Conservation (phyloP, 164 flowering plant genomes). For the Dillenia turbinata region DNA sequence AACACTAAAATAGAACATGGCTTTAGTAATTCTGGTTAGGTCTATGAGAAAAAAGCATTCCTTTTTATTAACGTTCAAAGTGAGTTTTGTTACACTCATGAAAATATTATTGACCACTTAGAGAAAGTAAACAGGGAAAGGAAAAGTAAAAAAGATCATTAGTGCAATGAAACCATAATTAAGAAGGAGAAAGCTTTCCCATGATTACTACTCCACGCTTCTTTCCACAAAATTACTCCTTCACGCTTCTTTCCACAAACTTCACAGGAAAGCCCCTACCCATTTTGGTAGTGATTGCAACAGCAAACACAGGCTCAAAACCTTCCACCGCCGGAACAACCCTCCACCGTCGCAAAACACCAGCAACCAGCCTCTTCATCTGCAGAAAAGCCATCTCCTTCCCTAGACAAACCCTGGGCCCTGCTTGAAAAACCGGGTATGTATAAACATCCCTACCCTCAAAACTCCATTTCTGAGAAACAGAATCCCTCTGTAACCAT, state of each 20-base stretch:
- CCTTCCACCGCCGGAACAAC: slow-evolving; percentile 14
- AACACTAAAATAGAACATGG: no score
- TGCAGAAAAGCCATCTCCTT: slow-evolving; percentile 38
- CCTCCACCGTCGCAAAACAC: slow-evolving; percentile 13
- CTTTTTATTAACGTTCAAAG: no score
- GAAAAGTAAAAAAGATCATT: no score
- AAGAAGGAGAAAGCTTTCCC: no score
- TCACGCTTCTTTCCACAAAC: slow-evolving; percentile 13
- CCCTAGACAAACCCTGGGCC: slow-evolving; percentile 33
- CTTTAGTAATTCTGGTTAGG: no score
- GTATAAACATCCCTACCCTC: slow-evolving; percentile 25
- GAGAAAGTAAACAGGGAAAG: no score
- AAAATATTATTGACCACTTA: no score
- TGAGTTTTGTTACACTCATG: no score
- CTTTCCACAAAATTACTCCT: no score
- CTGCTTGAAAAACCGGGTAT: slow-evolving; percentile 35
- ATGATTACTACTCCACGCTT: no score
- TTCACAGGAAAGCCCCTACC: slow-evolving; percentile 33
- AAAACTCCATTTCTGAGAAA: slow-evolving; percentile 24
- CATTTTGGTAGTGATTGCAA: slow-evolving; percentile 22
- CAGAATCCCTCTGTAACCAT: slow-evolving; percentile 36
- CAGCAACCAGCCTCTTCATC: slow-evolving; percentile 19
- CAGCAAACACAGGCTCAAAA: slow-evolving; percentile 11
- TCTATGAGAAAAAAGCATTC: no score
- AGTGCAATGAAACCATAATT: no score